phyloP scores from a whole-genome alignment of 805 yeast genomes.

The Starmerella riodocensis region DNA sequence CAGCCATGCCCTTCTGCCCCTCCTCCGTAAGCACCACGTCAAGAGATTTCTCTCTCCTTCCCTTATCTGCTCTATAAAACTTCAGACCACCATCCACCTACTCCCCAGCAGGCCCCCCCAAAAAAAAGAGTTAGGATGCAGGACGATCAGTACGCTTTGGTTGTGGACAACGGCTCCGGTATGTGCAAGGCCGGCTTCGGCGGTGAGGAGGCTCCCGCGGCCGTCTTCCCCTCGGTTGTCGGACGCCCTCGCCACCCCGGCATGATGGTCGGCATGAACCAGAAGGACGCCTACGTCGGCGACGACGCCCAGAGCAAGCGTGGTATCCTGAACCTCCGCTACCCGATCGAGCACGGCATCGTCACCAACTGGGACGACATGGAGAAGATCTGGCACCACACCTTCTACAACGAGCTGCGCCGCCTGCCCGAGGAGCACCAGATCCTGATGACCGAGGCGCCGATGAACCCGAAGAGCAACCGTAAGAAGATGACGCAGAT shows the following conservation, averaged over 20 bases:
- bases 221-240: slow-evolving; percentile 98
- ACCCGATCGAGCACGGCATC: slow-evolving; percentile 99
- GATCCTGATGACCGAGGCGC: slow-evolving; percentile 97
- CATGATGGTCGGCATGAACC: slow-evolving; percentile 99
- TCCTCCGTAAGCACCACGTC: background rate
- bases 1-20: background rate
- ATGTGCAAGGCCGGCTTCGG: slow-evolving; percentile 99
- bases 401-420: slow-evolving; percentile 98
- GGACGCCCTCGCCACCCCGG: slow-evolving; percentile 99
- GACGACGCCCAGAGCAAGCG: slow-evolving; percentile 99
- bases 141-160: slow-evolving; percentile 35
- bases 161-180: slow-evolving; percentile 99
- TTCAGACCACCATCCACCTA: no score
- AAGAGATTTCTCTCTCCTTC: slow-evolving; percentile 4
- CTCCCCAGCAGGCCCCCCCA: background rate
- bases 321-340: slow-evolving; percentile 97
- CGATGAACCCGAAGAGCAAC: slow-evolving; percentile 98
- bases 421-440: slow-evolving; percentile 99
- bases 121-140: slow-evolving; percentile 9
- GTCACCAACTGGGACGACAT: slow-evolving; percentile 99
- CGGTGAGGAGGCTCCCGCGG: slow-evolving; percentile 99
- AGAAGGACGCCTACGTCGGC: slow-evolving; percentile 98
- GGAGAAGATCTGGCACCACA: slow-evolving; percentile 99
- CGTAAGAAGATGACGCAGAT: slow-evolving; percentile 99
- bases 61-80: background rate